Percentiles rank a stretch among this genome's conserved stretches.
phyloP scores from a whole-genome alignment of 2,329 filamentous ascomycete genomes.

The Fusarium hainanense region DNA sequence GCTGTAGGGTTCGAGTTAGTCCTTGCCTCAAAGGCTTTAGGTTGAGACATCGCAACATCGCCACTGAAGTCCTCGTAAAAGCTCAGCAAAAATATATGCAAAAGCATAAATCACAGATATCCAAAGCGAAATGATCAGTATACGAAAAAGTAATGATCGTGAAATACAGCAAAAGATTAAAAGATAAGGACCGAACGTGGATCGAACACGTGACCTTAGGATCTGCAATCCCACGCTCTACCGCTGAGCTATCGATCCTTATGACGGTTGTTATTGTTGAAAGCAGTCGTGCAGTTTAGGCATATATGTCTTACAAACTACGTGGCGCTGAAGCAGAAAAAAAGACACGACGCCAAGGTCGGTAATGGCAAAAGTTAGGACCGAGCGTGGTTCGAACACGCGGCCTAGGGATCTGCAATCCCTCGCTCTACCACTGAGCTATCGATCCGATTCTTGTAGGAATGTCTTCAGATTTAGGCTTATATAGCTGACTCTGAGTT shows the following conservation, averaged over 20 bases:
- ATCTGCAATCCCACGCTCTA: constrained; percentile 42
- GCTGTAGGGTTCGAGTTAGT: not conserved
- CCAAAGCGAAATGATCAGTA: not conserved
- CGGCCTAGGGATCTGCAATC: constrained; percentile 41
- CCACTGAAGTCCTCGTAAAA: not conserved
- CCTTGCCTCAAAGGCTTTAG: not conserved
- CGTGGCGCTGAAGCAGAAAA: constrained; percentile 28
- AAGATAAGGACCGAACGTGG: constrained; percentile 39
- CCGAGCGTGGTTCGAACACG: constrained; percentile 41
- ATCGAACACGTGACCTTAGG: constrained; percentile 40
- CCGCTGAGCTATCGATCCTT: constrained; percentile 40
- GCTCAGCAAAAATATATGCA: not conserved
- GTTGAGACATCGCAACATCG: not conserved
- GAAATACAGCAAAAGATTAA: not conserved
- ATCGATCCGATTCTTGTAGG: constrained; percentile 26
- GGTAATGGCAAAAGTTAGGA: constrained; percentile 25
- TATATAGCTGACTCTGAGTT: accelerated
- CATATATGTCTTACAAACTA: not conserved
- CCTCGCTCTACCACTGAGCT: constrained; percentile 42
- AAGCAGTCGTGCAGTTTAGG: not conserved
- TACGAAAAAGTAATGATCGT: not conserved
- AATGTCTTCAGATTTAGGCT: accelerated
- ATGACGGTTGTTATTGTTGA: not conserved
- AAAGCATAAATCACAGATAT: not conserved
- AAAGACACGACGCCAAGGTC: constrained; percentile 3